Percentiles rank a stretch among this genome's conserved stretches.
These are phyloP conservation scores for Penicillium tannophilum DNA, from an alignment of 495 filamentous ascomycete species.

Conservation along the genomic window DNA sequence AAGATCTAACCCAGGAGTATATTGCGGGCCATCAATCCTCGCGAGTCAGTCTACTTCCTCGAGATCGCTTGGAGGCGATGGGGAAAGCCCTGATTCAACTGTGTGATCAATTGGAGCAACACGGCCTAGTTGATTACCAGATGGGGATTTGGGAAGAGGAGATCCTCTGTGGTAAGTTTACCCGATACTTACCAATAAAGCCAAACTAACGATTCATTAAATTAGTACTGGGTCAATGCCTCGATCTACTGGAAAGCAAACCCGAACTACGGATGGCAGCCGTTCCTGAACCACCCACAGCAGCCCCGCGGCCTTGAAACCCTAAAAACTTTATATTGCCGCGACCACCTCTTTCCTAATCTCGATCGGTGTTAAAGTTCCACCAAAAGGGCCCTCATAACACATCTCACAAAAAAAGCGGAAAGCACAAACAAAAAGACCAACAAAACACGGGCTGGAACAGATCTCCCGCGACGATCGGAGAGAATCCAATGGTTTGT, in stretches of 20 bases:
- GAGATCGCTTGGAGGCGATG: constrained; percentile 74
- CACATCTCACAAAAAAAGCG: not conserved
- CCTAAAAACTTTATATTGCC: constrained; percentile 4
- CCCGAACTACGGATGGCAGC: constrained; percentile 34
- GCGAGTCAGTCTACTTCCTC: constrained; percentile 65
- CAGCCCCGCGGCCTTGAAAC: constrained; percentile 30
- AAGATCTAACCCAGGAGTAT: constrained; percentile 66
- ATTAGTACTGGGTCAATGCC: constrained; percentile 65
- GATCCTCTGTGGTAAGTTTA: constrained; percentile 74
- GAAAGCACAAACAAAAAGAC: constrained; percentile 2
- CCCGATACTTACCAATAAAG: not conserved
- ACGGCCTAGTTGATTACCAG: constrained; percentile 94
- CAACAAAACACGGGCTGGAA: not conserved
- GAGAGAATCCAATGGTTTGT: constrained; percentile 1
- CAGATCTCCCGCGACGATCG: not conserved
- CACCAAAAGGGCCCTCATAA: not conserved
- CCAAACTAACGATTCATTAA: constrained; percentile 4
- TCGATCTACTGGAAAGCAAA: constrained; percentile 55
- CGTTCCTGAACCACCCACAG: constrained; percentile 23
- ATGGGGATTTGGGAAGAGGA: constrained; percentile 96
- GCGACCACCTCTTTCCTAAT: not conserved
- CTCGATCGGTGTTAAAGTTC: not conserved
- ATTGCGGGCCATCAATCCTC: constrained; percentile 60
- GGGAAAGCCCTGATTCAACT: constrained; percentile 77
- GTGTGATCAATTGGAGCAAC: constrained; percentile 82